phyloP scores from a whole-genome alignment of 1,284 basidiomycete genomes.

The Moniliella sp. region DNA sequence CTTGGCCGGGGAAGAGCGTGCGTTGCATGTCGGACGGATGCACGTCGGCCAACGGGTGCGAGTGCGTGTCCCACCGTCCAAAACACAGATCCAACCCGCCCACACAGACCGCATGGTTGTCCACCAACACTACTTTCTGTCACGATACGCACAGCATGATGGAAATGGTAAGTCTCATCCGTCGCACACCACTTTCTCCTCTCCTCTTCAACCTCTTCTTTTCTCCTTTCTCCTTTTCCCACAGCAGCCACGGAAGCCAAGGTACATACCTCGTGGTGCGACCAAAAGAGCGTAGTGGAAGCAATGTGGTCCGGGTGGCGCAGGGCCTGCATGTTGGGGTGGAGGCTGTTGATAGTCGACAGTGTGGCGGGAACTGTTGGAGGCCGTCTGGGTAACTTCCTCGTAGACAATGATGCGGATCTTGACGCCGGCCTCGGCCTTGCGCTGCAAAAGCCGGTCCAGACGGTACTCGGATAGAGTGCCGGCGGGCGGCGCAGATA shows the following conservation, averaged over 20 bases:
- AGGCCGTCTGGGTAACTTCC: conserved; percentile 66
- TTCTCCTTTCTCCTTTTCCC: no score
- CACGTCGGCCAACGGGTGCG: conserved; percentile 4
- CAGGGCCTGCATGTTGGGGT: conserved; percentile 65
- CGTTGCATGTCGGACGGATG: conserved; percentile 58
- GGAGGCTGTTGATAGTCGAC: conserved; percentile 53
- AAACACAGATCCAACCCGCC: conserved; percentile 79
- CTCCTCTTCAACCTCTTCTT: no score
- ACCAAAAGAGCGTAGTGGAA: conserved; percentile 6
- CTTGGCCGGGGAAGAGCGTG: conserved; percentile 66
- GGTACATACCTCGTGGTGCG: conserved; percentile 37
- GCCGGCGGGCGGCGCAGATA: conserved; percentile 73
- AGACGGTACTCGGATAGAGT: conserved; percentile 62
- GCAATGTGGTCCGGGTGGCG: conserved; percentile 31
- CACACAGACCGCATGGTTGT: conserved; percentile 45
- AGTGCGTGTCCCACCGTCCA: conserved; percentile 61
- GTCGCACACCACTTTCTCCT: no score
- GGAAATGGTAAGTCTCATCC: no score
- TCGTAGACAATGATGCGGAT: conserved; percentile 52
- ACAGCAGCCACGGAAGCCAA: neutral
- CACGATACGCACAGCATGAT: neutral
- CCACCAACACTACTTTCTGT: conserved; percentile 43
- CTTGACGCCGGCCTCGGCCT: conserved; percentile 71
- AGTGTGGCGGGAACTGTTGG: conserved; percentile 7
- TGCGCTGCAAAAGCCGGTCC: conserved; percentile 58